phyloP scores from a whole-genome alignment of 179 eudicot species.

The Vitellaria paradoxa region DNA sequence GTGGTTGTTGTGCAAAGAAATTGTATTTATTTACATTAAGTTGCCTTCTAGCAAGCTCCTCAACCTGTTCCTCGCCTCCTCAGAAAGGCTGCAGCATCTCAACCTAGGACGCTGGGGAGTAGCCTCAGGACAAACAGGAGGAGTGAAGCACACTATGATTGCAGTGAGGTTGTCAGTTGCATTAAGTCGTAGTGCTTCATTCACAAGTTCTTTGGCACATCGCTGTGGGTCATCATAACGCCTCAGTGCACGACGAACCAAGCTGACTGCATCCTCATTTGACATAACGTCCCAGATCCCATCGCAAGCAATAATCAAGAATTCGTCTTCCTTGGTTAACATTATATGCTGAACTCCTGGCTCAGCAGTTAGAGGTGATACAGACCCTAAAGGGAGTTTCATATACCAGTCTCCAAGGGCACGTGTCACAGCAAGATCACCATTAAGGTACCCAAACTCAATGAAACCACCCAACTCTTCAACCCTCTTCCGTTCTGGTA shows the following conservation, averaged over 20 bases:
- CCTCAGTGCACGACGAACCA: conserved; percentile 45
- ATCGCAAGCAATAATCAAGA: conserved; percentile 60
- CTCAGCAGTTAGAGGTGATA: conserved; percentile 50
- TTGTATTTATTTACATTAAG: conserved; percentile 5
- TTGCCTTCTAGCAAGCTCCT: conserved; percentile 36
- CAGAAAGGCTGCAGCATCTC: conserved; percentile 34
- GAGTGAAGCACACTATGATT: conserved; percentile 21
- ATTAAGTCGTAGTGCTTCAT: conserved; percentile 26
- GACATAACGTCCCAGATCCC: conserved; percentile 70
- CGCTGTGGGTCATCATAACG: conserved; percentile 41
- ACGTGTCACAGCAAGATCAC: conserved; percentile 55
- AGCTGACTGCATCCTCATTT: conserved; percentile 47
- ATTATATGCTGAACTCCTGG: conserved; percentile 40
- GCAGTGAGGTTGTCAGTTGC: conserved; percentile 45
- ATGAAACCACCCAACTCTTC: conserved; percentile 49
- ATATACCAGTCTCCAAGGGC: conserved; percentile 71
- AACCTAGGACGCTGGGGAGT: conserved; percentile 29
- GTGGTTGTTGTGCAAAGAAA: not conserved
- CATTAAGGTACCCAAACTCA: conserved; percentile 47
- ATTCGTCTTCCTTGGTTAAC: conserved; percentile 57
- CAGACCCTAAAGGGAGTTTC: conserved; percentile 36
- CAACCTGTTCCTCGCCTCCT: conserved; percentile 39
- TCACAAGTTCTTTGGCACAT: conserved; percentile 50
- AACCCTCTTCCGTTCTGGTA: conserved; percentile 38
- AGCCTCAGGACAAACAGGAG: not conserved